Conservation (phyloP, 2,329 filamentous ascomycete genomes). For the Rutstroemia sp. region DNA sequence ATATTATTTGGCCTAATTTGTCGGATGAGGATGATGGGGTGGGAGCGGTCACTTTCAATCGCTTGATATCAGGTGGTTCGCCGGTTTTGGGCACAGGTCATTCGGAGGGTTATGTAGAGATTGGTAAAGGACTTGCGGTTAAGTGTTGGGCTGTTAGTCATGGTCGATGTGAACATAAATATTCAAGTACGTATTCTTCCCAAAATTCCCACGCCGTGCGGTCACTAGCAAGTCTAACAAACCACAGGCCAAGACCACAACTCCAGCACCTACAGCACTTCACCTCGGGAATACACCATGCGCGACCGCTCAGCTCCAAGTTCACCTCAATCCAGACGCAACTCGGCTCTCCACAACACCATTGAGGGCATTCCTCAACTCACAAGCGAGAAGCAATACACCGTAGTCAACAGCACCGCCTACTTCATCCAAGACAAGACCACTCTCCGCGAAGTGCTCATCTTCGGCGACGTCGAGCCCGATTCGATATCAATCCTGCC, state of each 20-base stretch:
- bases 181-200: not conserved
- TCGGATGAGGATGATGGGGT: constrained; percentile 94
- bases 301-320: no score
- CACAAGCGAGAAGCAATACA: not conserved
- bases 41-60: constrained; percentile 82
- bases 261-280: no score
- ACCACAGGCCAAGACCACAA: not conserved
- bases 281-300: no score
- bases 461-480: constrained; percentile 94
- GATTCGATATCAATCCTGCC: constrained; percentile 78
- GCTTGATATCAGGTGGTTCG: constrained; percentile 83
- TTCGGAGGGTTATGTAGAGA: constrained; percentile 75
- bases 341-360: no score
- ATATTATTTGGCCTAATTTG: constrained; percentile 94
- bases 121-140: constrained; percentile 82
- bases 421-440: constrained; percentile 80
- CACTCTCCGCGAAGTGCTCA: constrained; percentile 70
- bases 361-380: no score
- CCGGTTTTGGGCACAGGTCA: constrained; percentile 74
- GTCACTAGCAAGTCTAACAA: not conserved
- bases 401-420: constrained; percentile 83
- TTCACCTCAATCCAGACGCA: no score
- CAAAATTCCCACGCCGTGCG: not conserved
- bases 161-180: constrained; percentile 40
- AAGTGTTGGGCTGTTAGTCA: constrained; percentile 85